Conservation (phyloP, 2,329 filamentous ascomycete species). For the Paecilomyces fulvus region DNA sequence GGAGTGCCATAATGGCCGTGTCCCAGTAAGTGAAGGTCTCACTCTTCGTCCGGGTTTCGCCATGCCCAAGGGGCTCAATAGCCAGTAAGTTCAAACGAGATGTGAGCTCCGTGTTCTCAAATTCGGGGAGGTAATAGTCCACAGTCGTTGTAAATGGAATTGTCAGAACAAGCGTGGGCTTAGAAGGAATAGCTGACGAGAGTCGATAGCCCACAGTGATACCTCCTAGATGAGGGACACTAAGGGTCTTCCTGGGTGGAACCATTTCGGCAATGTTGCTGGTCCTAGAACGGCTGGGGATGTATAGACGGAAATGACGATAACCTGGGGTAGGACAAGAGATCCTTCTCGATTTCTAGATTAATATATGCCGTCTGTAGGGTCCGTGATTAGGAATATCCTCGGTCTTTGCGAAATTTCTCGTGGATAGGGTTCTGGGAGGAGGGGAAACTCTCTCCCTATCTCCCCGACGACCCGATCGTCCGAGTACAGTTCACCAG, state of each 20-base stretch:
- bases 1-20: slow-evolving; percentile 39
- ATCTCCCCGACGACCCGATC: not conserved
- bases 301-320: too few species aligned
- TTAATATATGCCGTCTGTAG: not conserved
- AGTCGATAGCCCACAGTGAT: slow-evolving; percentile 38
- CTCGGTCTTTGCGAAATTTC: not conserved
- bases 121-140: slow-evolving; percentile 32
- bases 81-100: slow-evolving; percentile 37
- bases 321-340: not conserved
- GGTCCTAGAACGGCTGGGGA: not conserved
- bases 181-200: slow-evolving; percentile 29
- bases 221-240: slow-evolving; percentile 39
- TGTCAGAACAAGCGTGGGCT: slow-evolving; percentile 41
- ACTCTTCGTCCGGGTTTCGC: slow-evolving; percentile 32
- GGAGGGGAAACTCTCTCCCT: not conserved
- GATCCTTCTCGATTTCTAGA: not conserved
- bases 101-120: slow-evolving; percentile 21
- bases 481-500: not conserved
- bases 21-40: slow-evolving; percentile 46
- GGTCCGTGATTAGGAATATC: not conserved
- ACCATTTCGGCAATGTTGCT: not conserved
- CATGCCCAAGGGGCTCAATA: slow-evolving; percentile 43
- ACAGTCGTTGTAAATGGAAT: slow-evolving; percentile 40
- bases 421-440: not conserved
- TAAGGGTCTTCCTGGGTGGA: slow-evolving; percentile 15